Percentiles rank a stretch among this genome's conserved stretches.
Evolutionary conservation across 1,284 basidiomycete genomes (phyloP).

Genomic region (Moesziomyces antarcticus): DNA sequence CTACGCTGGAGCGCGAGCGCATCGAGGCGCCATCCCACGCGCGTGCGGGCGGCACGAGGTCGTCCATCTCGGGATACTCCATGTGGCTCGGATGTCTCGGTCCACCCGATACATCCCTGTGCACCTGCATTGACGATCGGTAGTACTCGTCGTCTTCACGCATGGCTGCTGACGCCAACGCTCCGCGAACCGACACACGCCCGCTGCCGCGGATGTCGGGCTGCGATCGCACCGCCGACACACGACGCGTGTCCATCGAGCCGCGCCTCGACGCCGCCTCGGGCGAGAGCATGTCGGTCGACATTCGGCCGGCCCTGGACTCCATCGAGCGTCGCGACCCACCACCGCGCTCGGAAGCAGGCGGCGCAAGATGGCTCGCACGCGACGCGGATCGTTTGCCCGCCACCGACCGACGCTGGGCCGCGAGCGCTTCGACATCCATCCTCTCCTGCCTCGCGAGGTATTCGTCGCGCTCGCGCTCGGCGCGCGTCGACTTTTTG

Average conservation of each 20-base stretch:
- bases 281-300: constrained; percentile 10
- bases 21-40: constrained; percentile 20
- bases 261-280: constrained; percentile 19
- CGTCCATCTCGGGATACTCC: constrained; percentile 41
- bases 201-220: constrained; percentile 16
- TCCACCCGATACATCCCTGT: not conserved
- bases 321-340: constrained; percentile 11
- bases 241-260: constrained; percentile 25
- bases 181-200: constrained; percentile 13
- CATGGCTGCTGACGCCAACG: constrained; percentile 23
- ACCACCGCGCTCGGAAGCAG: constrained; percentile 12
- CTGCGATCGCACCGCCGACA: constrained; percentile 19
- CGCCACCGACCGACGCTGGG: constrained; percentile 2
- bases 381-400: constrained; percentile 11
- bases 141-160: constrained; percentile 6
- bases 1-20: constrained; percentile 20
- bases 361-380: constrained; percentile 18
- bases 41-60: constrained; percentile 29
- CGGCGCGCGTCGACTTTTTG: constrained; percentile 32
- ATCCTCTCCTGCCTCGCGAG: constrained; percentile 30
- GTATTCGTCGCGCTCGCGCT: constrained; percentile 43
- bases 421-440: constrained; percentile 5
- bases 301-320: constrained; percentile 7
- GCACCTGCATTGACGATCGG: constrained; percentile 13
- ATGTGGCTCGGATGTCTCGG: constrained; percentile 13